These are phyloP conservation scores for Fusarium robinianum DNA, from an alignment of 2,329 filamentous ascomycete species.

Conservation along the genomic window DNA sequence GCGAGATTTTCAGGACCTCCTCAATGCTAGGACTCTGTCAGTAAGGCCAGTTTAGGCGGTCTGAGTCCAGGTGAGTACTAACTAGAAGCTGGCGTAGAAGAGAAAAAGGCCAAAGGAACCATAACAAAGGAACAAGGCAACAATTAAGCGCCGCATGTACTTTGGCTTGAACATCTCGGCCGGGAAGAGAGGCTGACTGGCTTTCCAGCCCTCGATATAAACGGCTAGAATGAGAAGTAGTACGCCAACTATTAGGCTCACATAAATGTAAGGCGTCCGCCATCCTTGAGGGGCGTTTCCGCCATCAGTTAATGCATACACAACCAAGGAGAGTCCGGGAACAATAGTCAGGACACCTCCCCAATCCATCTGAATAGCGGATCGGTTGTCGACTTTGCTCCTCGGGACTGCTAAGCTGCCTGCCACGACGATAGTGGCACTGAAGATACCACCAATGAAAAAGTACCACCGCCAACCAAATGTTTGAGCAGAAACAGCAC, in stretches of 20 bases:
- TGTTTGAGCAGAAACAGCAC: slow-evolving; percentile 64
- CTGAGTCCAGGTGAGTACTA: slow-evolving; percentile 23
- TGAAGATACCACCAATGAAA: slow-evolving; percentile 60
- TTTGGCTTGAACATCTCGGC: slow-evolving; percentile 70
- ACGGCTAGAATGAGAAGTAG: slow-evolving; percentile 63
- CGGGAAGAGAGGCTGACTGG: slow-evolving; percentile 70
- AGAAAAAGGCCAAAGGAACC: slow-evolving; percentile 71
- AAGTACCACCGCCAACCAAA: slow-evolving; percentile 72
- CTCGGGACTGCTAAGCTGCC: slow-evolving; percentile 47
- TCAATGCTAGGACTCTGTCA: slow-evolving; percentile 53
- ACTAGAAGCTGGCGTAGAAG: slow-evolving; percentile 72
- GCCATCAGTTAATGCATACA: slow-evolving; percentile 76
- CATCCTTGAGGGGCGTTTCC: slow-evolving; percentile 71
- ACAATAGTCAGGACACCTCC: slow-evolving; percentile 64
- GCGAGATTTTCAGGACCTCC: slow-evolving; percentile 60
- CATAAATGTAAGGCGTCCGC: slow-evolving; percentile 73
- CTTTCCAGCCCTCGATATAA: slow-evolving; percentile 75
- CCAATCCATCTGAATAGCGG: slow-evolving; percentile 66
- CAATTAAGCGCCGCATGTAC: slow-evolving; percentile 66
- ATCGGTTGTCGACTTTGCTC: slow-evolving; percentile 34
- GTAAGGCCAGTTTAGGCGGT: accelerated
- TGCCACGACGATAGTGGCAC: slow-evolving; percentile 51
- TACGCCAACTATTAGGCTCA: slow-evolving; percentile 66
- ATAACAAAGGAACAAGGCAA: slow-evolving; percentile 68
- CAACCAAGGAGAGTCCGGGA: slow-evolving; percentile 68